Base-by-base conservation (phyloP, 345 rosid genomes). In the Ricinus communis region DNA sequence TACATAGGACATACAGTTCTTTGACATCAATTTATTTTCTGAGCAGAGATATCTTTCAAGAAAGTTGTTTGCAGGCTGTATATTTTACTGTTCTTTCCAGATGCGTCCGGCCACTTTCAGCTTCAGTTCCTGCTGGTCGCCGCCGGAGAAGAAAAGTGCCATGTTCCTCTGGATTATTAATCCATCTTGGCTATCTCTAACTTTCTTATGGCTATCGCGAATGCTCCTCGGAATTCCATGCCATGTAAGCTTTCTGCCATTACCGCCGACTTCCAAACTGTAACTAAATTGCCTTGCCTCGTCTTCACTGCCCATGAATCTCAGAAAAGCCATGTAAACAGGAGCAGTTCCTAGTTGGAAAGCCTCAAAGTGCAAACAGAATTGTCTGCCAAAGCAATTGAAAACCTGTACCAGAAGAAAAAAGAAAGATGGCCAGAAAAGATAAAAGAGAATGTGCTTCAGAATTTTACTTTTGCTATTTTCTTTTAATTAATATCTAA, bases 341-440 rank as follows among this genome's bases (percentile, higher is more conserved):
- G 89, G 87, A 15, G 86, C 84, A 56, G n/a, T 73, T 16, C 85
- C 90, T 0, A 86, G 76, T n/a, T 70, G 84, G 71, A 82, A 84
- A 0, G 87, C 85, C 83, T 86, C 90, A n/a, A 86, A 86, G 65
- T 86, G 90, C 74, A 86, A 68, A 71, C 90, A 86, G 65, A 86
- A 86, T 36, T 84, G 85, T 40, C 82, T 25, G 9, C 85, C 90
- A 19, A 82, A 86, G 74, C 87, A 86, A 64, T 80, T 82, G 72
- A 82, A 82, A 36, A 86, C 77, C 90, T 86, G 87, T 67, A 69
- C 27, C 68, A 46, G 43, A 9, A 38, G n/a, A n/a, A 33, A 33
- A 2, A 8, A 43, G 47, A 43, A 12, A n/a, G n/a, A 43, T 43
- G 38, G 2, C 38, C 38, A 33, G 38, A 33, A 33, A 33, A 4